phyloP scores from a whole-genome alignment of 257 asterid species.

The Ilex aquifolium region DNA sequence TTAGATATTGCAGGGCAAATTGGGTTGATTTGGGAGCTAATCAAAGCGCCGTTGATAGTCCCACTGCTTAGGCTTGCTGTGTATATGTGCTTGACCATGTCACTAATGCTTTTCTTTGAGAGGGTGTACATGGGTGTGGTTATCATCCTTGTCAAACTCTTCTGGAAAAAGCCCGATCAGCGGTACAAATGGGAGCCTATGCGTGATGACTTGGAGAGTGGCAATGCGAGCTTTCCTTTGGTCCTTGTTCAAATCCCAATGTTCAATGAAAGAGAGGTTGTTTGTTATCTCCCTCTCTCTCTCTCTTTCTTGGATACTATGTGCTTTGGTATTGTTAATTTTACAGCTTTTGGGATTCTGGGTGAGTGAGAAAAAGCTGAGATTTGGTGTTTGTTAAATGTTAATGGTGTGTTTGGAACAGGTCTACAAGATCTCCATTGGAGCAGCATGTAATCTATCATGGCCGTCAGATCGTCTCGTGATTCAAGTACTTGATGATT shows the following conservation, averaged over 20 bases:
- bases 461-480: conserved; percentile 67
- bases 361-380: too few relatives aligned
- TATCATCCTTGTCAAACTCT: conserved; percentile 16
- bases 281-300: not conserved
- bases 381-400: too few relatives aligned
- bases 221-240: conserved; percentile 22
- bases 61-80: conserved; percentile 19
- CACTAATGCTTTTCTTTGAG: conserved; percentile 26
- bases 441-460: conserved; percentile 59
- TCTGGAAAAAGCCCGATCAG: conserved; percentile 20
- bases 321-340: too few relatives aligned
- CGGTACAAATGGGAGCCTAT: conserved; percentile 31
- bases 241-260: conserved; percentile 34
- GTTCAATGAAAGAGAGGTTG: conserved; percentile 36
- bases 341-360: too few relatives aligned
- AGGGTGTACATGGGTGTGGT: conserved; percentile 30
- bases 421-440: conserved; percentile 75
- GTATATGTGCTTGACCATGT: conserved; percentile 23
- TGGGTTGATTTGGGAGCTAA: conserved; percentile 22
- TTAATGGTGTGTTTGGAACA: conserved; percentile 10
- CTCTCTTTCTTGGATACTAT: not conserved
- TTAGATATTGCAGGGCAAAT: not conserved
- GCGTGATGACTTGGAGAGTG: conserved; percentile 25
- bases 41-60: conserved; percentile 16
- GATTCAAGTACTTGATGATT: conserved; percentile 68